Conservation (phyloP, 1,284 basidiomycete species). For the Boletellus dicymbophilus region DNA sequence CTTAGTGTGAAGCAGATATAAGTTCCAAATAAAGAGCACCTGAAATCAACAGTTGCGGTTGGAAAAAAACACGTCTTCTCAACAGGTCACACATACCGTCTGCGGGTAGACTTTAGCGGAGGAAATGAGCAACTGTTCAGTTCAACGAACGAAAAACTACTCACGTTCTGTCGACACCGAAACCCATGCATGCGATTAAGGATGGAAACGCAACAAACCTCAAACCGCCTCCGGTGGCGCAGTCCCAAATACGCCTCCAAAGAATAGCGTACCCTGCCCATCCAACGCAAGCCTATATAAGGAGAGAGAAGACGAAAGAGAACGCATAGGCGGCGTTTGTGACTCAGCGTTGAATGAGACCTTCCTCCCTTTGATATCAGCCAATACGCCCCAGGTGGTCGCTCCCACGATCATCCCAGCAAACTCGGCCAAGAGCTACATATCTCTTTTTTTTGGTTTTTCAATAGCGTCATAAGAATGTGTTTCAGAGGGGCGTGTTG, state of each 20-base stretch:
- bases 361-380: conserved; percentile 51
- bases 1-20: conserved; percentile 52
- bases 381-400: conserved; percentile 52
- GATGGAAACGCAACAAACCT: conserved; percentile 53
- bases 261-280: conserved; percentile 51
- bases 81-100: conserved; percentile 40
- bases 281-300: too few relatives aligned
- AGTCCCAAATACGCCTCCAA: conserved; percentile 60
- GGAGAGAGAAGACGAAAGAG: too few relatives aligned
- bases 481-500: conserved; percentile 12
- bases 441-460: too few relatives aligned
- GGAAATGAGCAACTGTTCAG: not conserved
- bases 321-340: too few relatives aligned
- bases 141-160: conserved; percentile 7
- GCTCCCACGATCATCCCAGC: conserved; percentile 61
- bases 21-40: conserved; percentile 59
- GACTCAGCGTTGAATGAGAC: conserved; percentile 61
- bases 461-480: too few relatives aligned
- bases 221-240: conserved; percentile 53
- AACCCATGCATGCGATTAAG: conserved; percentile 53
- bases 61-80: not conserved
- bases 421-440: conserved; percentile 60
- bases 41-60: conserved; percentile 19
- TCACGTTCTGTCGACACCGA: conserved; percentile 61
- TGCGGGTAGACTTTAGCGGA: conserved; percentile 44